Evolutionary conservation across 352 stramenopile genomes (phyloP), one percentile per base, ranked within the genome.

Genomic region (Plasmopara halstedii): DNA sequence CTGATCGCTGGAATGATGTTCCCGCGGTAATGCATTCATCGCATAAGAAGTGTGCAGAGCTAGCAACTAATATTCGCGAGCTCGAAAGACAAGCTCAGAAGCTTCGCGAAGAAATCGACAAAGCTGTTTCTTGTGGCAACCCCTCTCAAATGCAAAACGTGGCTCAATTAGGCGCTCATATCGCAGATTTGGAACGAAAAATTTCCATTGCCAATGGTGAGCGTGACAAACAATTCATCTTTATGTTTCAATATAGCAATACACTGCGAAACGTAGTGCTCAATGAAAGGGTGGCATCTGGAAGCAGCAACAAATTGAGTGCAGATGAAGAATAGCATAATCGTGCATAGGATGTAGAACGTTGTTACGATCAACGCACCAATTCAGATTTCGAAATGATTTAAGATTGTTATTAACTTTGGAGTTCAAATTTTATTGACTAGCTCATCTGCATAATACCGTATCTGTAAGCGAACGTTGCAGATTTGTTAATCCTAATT

Each of bases 201-300:
- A 63, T 76, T 27, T 37, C 32, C n/a, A 17, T 36, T 13, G 48
- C 47, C 13, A 69, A 63, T 20, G 37, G 37, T 2, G 65, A 83
- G 23, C 68, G 73, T 8, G 66, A 79, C 53, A 64, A 56, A 38
- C 68, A 85, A 56, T 80, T 85, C 34, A 60, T 67, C 21, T 66
- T 79, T 54, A 83, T 85, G 70, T 72, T 79, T 44, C 69, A 80
- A 61, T 85, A 73, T 58, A 81, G 65, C 50, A 39, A 54, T 15
- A 43, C 53, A 9, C 42, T 84, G 17, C 64, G 69, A 45, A 49
- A 46, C 21, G 56, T 70, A 48, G 60, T 70, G 35, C 56, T 37
- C n/a, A 29, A 44, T 14, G 60, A 70, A 43, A 66, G 60, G 60
- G 44, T 44, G n/a, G 22, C 36, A 29, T 13, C 53, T 44, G 53